Base-by-base conservation (phyloP, 2,329 filamentous ascomycete species). In the Alternaria novae-zelandiae region DNA sequence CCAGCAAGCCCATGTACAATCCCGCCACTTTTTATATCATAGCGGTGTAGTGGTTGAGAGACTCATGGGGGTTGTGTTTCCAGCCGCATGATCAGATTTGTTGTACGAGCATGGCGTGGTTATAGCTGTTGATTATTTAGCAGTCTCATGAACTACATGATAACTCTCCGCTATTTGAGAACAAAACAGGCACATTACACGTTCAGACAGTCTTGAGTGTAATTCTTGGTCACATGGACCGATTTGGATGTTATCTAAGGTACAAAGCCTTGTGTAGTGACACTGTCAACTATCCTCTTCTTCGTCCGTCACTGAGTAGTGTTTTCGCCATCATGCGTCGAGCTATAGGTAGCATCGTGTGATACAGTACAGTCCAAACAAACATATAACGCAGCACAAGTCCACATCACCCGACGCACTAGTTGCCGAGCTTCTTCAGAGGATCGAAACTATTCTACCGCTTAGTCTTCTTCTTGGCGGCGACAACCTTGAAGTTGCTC, bases 401-500 rank as follows among this genome's bases (percentile, higher is more conserved):
- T 51, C 21, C 13, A 12, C 3, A 25, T 4, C 13, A 36, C 13
- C 5, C 15, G 2, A 21, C 13, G 13, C 21, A 17, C 13, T 41
- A 30, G 6, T 53, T 4, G 0, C 13, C 9, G 13, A 25, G 30
- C 49, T 41, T 15, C 13, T 21, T 32, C 5, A 53, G 13, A 41
- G 49, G n/a, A 30, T 44, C 43, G 4, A 41, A 36, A 13, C 10
- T n/a, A 20, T 20, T 61, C 61, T 78, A 80, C 44, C 77, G 71
- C 77, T 83, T 83, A 44, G 86, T 90, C 88, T 97, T 97, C 89
- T 97, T 98, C 81, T 96, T 94, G 67, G 90, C 87, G 13, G 93
- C 89, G 11, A 98, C 95, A 57, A 98, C 92, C 85, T 96, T 96
- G 84, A 97, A 98, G 54, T 88, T 88, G 10, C 90, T 86, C 23